phyloP scores from a whole-genome alignment of 768 basidiomycete genomes.

The Auricularia auricula-judae region DNA sequence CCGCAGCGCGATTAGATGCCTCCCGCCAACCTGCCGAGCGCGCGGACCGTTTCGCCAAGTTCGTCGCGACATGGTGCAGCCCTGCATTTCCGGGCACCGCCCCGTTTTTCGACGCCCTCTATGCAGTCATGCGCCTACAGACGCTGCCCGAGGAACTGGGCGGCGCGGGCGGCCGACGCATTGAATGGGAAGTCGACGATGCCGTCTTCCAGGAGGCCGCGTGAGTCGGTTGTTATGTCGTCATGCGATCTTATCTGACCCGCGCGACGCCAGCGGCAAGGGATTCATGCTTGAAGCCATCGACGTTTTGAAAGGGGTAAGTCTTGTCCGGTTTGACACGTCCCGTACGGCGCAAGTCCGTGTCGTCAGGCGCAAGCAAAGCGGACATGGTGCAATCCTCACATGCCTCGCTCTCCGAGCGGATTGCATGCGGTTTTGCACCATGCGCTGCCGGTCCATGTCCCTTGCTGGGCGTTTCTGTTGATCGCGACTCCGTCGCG shows the following conservation, averaged over 20 bases:
- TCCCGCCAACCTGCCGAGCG: slow-evolving; percentile 56
- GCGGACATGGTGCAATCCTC: too few species aligned
- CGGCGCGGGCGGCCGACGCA: slow-evolving; percentile 59
- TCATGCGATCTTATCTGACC: slow-evolving; percentile 13
- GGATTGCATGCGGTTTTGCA: too few species aligned
- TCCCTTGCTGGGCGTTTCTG: slow-evolving; percentile 19
- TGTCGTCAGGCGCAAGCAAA: too few species aligned
- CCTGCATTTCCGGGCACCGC: slow-evolving; percentile 81
- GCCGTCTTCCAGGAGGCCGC: slow-evolving; percentile 90
- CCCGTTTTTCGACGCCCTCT: slow-evolving; percentile 68
- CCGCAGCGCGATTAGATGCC: slow-evolving; percentile 61
- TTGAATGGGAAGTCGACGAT: slow-evolving; percentile 90
- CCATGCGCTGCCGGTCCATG: neutral
- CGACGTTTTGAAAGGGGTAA: slow-evolving; percentile 79
- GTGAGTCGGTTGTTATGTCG: slow-evolving; percentile 39
- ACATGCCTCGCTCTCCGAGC: too few species aligned
- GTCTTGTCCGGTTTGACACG: slow-evolving; percentile 18
- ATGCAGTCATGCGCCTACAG: slow-evolving; percentile 74
- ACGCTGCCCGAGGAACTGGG: slow-evolving; percentile 70
- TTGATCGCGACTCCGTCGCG: slow-evolving; percentile 4
- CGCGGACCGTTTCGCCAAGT: slow-evolving; percentile 60
- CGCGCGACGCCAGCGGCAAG: slow-evolving; percentile 52
- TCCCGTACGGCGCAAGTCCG: neutral
- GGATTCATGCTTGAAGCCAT: slow-evolving; percentile 92
- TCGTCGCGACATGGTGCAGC: slow-evolving; percentile 74